Percentiles rank a stretch among this genome's conserved stretches.
Evolutionary conservation across 2,329 filamentous ascomycete genomes (phyloP).

Genomic region (Sarocladium brachiariae): DNA sequence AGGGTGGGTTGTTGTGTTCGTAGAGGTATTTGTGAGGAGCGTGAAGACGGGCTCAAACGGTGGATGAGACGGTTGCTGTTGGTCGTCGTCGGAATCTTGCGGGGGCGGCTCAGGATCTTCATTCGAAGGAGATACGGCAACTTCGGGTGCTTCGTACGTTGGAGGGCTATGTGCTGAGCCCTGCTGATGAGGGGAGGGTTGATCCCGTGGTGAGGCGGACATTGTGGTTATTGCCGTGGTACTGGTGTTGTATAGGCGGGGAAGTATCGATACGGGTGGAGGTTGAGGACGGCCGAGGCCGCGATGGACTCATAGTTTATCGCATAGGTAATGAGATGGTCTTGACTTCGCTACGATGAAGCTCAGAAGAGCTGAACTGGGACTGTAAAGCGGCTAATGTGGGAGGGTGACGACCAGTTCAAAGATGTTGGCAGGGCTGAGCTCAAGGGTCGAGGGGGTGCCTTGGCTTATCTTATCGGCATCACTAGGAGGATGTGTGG

Average conservation of each 20-base stretch:
- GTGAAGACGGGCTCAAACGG: constrained; percentile 78
- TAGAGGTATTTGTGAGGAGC: constrained; percentile 69
- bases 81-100: constrained; percentile 10
- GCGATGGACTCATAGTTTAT: background rate
- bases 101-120: background rate
- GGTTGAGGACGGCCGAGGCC: background rate
- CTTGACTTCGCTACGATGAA: too few relatives aligned
- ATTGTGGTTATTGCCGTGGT: background rate
- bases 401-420: background rate
- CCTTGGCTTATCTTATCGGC: constrained; percentile 24
- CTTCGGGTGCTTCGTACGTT: background rate
- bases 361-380: too few relatives aligned
- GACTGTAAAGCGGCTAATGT: background rate
- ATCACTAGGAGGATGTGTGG: constrained; percentile 12
- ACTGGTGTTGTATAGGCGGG: background rate
- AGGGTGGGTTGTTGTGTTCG: constrained; percentile 72
- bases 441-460: background rate
- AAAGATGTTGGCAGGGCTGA: too few relatives aligned
- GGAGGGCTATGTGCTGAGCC: background rate
- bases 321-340: background rate
- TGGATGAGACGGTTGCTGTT: constrained; percentile 18
- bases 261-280: background rate
- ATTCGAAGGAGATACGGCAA: background rate
- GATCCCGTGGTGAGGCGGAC: constrained; percentile 4
- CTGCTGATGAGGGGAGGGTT: background rate